Evolutionary conservation across 768 basidiomycete species (phyloP).

Genomic region (Phaeotremella skinneri): DNA sequence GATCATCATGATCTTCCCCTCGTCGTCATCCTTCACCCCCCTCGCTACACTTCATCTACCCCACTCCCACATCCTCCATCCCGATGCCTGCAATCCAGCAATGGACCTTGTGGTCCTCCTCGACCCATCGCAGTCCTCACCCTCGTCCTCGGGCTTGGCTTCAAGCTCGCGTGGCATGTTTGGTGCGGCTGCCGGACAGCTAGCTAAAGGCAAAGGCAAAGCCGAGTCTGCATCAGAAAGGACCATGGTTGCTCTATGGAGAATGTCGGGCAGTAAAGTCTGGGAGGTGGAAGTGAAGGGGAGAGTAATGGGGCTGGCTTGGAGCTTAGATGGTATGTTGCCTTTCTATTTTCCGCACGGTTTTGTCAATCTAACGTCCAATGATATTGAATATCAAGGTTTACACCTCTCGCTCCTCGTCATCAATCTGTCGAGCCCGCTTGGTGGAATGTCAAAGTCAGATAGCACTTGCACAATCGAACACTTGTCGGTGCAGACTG

Average conservation of each 20-base stretch:
- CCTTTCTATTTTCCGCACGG: background rate
- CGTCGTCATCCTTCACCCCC: slow-evolving; percentile 26
- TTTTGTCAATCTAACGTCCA: background rate
- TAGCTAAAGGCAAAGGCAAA: slow-evolving; percentile 18
- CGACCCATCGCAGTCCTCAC: slow-evolving; percentile 30
- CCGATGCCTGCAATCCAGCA: slow-evolving; percentile 35
- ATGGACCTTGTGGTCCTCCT: slow-evolving; percentile 33
- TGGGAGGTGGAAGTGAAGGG: slow-evolving; percentile 37
- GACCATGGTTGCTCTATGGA: slow-evolving; percentile 15
- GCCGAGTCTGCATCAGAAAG: slow-evolving; percentile 1
- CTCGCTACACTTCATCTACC: slow-evolving; percentile 25
- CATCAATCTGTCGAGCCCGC: background rate
- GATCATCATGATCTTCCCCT: slow-evolving; percentile 20
- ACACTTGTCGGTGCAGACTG: slow-evolving; percentile 41
- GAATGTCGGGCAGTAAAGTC: slow-evolving; percentile 32
- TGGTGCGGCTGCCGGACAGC: background rate
- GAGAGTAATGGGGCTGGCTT: slow-evolving; percentile 27
- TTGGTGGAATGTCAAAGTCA: background rate
- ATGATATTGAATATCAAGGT: slow-evolving; percentile 13
- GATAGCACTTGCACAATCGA: slow-evolving; percentile 10
- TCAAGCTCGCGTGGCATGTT: background rate
- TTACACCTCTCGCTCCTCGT: slow-evolving; percentile 28
- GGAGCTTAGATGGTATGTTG: slow-evolving; percentile 37
- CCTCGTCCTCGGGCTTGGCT: background rate
- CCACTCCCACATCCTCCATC: slow-evolving; percentile 21